A percentile compares a stretch with the other conserved stretches of the same genome.
Evolutionary conservation across 192 early-diverging fungal species (phyloP).

Genomic region (Rhizoclosmatium sp.): DNA sequence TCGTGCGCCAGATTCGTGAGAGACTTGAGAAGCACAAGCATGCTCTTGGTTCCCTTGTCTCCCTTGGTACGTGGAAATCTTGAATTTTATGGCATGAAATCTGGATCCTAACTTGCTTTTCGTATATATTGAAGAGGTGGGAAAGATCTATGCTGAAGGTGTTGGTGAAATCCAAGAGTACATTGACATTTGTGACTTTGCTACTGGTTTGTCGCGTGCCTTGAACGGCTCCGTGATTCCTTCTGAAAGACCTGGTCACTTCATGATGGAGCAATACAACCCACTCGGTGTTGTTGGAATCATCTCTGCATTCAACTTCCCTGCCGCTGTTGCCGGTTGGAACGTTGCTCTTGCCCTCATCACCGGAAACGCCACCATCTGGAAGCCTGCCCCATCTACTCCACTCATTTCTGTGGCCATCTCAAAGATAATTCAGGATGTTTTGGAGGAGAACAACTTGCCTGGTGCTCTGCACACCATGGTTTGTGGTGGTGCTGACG

Average conservation of each 20-base stretch:
- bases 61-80: constrained; percentile 50
- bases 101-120: background rate
- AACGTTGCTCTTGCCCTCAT: constrained; percentile 89
- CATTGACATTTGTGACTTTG: constrained; percentile 93
- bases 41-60: constrained; percentile 84
- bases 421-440: constrained; percentile 83
- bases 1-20: constrained; percentile 89
- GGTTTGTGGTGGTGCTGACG: constrained; percentile 83
- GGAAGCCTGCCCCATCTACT: constrained; percentile 73
- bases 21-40: constrained; percentile 77
- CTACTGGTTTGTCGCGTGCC: constrained; percentile 83
- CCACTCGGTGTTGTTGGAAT: constrained; percentile 92
- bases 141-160: constrained; percentile 93
- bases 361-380: constrained; percentile 89
- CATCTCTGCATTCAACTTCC: constrained; percentile 96
- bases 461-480: constrained; percentile 86
- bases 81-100: background rate
- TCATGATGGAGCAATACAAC: constrained; percentile 96
- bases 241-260: constrained; percentile 88
- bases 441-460: constrained; percentile 80
- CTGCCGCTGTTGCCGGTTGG: constrained; percentile 92
- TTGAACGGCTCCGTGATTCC: constrained; percentile 86
- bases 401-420: constrained; percentile 86
- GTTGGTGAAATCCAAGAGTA: constrained; percentile 96
- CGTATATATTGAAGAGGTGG: constrained; percentile 72